Conservation (phyloP, 345 rosid genomes). For the Moricandia arvensis region DNA sequence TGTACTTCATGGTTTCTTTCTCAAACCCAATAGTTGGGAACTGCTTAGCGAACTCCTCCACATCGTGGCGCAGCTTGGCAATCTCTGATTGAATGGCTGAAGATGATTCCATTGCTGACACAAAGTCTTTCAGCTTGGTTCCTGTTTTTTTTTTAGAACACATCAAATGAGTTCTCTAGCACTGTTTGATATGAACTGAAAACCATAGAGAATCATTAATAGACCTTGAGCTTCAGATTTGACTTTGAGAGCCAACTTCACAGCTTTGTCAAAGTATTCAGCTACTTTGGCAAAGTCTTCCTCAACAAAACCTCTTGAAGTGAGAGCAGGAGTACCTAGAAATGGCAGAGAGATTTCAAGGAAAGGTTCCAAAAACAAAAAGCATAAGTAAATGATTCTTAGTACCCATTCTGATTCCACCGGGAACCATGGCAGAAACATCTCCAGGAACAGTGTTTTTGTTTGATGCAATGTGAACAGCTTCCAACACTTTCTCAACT, state of each 20-base stretch:
- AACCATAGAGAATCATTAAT: background rate
- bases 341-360: conserved; percentile 1
- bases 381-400: conserved; percentile 3
- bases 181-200: background rate
- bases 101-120: background rate
- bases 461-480: conserved; percentile 97
- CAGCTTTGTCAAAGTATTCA: conserved; percentile 74
- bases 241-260: conserved; percentile 62
- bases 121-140: background rate
- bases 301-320: conserved; percentile 84
- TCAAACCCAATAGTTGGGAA: background rate
- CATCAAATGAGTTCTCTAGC: background rate
- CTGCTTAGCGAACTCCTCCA: background rate
- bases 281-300: conserved; percentile 91
- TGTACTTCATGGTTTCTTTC: background rate
- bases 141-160: background rate
- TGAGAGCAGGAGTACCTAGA: conserved; percentile 90
- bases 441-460: conserved; percentile 99
- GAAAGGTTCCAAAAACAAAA: background rate
- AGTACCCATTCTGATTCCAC: conserved; percentile 99
- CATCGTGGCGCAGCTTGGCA: background rate
- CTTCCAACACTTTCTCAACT: conserved; percentile 98
- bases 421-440: conserved; percentile 45
- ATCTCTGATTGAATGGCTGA: background rate
- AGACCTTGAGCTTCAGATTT: conserved; percentile 85